Evolutionary conservation across 2,329 filamentous ascomycete genomes (phyloP).

Genomic region (Nemania abortiva): DNA sequence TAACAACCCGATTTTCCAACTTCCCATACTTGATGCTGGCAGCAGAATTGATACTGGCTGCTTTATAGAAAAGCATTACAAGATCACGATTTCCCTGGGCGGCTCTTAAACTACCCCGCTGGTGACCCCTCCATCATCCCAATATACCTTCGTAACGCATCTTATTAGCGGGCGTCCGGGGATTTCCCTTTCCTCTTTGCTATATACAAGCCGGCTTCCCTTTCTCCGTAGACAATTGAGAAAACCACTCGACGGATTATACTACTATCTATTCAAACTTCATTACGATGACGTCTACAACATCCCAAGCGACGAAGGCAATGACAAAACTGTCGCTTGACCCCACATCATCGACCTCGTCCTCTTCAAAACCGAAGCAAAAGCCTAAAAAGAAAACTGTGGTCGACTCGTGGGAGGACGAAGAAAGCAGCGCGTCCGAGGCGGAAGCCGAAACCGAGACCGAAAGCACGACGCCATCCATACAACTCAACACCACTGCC

Average conservation of each 20-base stretch:
- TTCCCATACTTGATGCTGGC: not conserved
- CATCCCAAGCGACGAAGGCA: slow-evolving; percentile 41
- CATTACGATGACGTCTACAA: slow-evolving; percentile 42
- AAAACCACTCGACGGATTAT: not conserved
- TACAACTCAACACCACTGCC: slow-evolving; percentile 38
- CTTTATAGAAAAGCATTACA: not conserved
- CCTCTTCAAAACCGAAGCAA: slow-evolving; percentile 35
- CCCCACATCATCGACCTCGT: slow-evolving; percentile 30
- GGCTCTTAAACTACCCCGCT: slow-evolving; percentile 8
- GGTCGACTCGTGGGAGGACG: slow-evolving; percentile 84
- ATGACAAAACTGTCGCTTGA: slow-evolving; percentile 52
- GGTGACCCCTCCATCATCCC: not conserved
- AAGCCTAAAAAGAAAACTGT: slow-evolving; percentile 59
- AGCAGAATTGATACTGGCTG: not conserved
- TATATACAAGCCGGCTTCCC: not conserved
- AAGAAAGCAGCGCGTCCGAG: slow-evolving; percentile 63
- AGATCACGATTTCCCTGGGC: not conserved
- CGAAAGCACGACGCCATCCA: slow-evolving; percentile 40
- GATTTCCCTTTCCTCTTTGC: too few relatives aligned
- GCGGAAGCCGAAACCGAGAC: slow-evolving; percentile 42
- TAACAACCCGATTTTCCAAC: not conserved
- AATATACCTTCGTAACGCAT: slow-evolving; percentile 7
- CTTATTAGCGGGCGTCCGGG: not conserved
- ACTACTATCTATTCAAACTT: slow-evolving; percentile 1
- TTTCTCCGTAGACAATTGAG: not conserved